Conservation (phyloP, 192 early-diverging fungal species). For the Jimgerdemannia flammicorona region DNA sequence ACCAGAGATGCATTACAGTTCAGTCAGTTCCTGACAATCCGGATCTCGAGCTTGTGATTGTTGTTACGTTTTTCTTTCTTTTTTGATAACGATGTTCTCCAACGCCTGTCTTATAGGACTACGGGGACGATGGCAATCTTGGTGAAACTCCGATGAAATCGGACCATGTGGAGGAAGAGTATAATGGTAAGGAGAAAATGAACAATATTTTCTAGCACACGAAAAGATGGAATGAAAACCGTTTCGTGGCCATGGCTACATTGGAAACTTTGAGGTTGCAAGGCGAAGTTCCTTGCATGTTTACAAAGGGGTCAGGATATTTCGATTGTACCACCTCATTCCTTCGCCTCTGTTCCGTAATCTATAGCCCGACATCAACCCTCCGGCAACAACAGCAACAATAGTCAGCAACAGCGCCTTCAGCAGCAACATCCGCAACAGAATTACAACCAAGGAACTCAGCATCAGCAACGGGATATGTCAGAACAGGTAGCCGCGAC, state of each 20-base stretch:
- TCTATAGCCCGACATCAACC: not conserved
- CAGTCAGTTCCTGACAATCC: no score
- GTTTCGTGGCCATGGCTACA: no score
- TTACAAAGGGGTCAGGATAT: not conserved
- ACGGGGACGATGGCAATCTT: not conserved
- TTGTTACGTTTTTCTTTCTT: not conserved
- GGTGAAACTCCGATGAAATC: not conserved
- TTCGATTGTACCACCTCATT: no score
- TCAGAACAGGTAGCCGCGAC: constrained; percentile 4
- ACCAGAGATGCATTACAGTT: no score
- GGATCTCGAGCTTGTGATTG: no score
- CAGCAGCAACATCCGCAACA: constrained; percentile 12
- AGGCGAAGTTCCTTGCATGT: not conserved
- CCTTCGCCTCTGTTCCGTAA: not conserved
- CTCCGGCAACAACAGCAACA: not conserved
- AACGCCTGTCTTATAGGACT: constrained; percentile 2
- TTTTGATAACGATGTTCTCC: constrained; percentile 10
- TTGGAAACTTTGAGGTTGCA: no score
- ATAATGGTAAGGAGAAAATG: constrained; percentile 11
- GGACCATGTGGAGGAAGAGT: not conserved
- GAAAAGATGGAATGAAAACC: no score
- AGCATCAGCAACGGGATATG: constrained; percentile 3
- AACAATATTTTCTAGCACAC: no score
- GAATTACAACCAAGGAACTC: constrained; percentile 8
- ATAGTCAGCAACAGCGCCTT: not conserved